Base-by-base conservation (phyloP, 331 rosid species). In the Quercus lobata region DNA sequence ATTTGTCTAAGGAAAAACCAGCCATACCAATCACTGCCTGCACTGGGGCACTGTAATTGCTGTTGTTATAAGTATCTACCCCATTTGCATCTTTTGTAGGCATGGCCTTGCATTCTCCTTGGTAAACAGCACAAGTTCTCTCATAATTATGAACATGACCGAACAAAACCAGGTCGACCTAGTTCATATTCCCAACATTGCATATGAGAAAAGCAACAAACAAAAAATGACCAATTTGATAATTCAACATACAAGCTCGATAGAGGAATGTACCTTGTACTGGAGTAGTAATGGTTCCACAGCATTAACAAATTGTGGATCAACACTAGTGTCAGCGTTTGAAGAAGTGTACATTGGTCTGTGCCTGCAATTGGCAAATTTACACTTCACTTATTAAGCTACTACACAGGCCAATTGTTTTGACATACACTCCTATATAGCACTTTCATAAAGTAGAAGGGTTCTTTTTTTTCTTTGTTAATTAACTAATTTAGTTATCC, bases 131-230 rank as follows among this genome's bases (percentile, higher is more conserved):
- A 81, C 98, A 94, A 53, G 97, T 94, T 80, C 98, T 85, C 82
- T 94, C 97, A 69, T 92, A 94, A 66, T 87, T 92, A 76, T 94
- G 97, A 53, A 91, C 97, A 80, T 94, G 97, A 4, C 97, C 97
- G 19, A 91, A 87, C 14, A 94, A 85, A 34, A 44, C 97, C 83
- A 94, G 77, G 80, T 94, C 97, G 65, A 94, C 97, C 97, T 92
- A 3, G 34, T 24, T 62, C 10, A 15, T n/a, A 37, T 37, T 37
- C 54, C 54, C 54, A 46, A 46, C 54, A 49, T 12, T 49, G 16
- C 54, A 49, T 3, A 12, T 49, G 54, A 49, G 54, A 3, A 49
- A 49, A 1, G 54, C 17, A 49, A 49, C 17, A 49, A 49, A 12
- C 54, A 49, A 12, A 49, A 49, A 1, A 49, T 49, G 54, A 49